A percentile compares a stretch with the other conserved stretches of the same genome.
Conservation (phyloP, 805 yeast genomes). For the Metschnikowia koreensis region DNA sequence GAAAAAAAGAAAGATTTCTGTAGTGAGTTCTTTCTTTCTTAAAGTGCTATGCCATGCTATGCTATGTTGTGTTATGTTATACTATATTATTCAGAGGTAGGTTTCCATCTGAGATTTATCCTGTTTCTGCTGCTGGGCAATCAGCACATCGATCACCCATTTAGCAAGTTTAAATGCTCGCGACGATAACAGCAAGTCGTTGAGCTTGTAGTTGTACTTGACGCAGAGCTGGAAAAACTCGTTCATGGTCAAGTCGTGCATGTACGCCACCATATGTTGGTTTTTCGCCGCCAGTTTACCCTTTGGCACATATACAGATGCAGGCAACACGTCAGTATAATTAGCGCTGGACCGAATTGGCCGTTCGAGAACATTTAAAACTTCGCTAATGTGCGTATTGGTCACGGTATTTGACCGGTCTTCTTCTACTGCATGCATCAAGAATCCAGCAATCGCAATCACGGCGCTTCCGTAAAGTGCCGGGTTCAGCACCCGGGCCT, state of each 20-base stretch:
- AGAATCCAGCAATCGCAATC: conserved; percentile 55
- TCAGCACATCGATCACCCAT: conserved; percentile 67
- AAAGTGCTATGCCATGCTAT: too few relatives aligned
- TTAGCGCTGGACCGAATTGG: conserved; percentile 47
- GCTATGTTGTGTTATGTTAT: too few relatives aligned
- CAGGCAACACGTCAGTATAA: conserved; percentile 41
- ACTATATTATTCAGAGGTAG: neutral
- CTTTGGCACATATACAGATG: conserved; percentile 41
- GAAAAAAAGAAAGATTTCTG: neutral
- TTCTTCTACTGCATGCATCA: conserved; percentile 61
- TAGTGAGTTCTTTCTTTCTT: neutral
- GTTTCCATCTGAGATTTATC: conserved; percentile 11
- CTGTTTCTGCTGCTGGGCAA: conserved; percentile 45
- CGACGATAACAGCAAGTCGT: conserved; percentile 61
- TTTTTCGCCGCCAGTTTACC: conserved; percentile 14
- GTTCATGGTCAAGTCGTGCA: conserved; percentile 63
- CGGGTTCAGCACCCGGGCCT: conserved; percentile 58
- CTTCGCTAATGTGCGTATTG: conserved; percentile 53
- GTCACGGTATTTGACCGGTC: conserved; percentile 56
- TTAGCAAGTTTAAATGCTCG: conserved; percentile 67
- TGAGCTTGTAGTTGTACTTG: conserved; percentile 58
- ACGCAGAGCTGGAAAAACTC: conserved; percentile 65
- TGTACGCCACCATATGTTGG: conserved; percentile 46
- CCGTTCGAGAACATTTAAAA: conserved; percentile 56
- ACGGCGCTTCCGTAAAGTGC: conserved; percentile 60